phyloP scores from a whole-genome alignment of 208 protist genomes.

The Trypanosoma caninum region DNA sequence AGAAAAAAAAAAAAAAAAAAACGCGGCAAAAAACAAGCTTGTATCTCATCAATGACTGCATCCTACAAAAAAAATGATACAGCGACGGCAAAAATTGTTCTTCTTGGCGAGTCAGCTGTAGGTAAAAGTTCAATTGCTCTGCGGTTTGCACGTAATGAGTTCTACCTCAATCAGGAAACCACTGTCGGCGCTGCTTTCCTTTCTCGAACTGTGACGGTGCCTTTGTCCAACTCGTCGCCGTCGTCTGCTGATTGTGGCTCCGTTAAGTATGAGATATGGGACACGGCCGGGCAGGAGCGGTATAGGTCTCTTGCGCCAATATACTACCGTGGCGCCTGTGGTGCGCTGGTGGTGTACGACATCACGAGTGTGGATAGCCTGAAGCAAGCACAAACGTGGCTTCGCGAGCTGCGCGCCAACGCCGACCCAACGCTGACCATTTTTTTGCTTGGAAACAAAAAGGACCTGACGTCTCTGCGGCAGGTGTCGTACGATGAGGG shows the following conservation, averaged over 20 bases:
- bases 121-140: constrained; percentile 89
- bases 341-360: constrained; percentile 96
- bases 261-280: constrained; percentile 89
- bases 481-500: constrained; percentile 79
- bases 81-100: constrained; percentile 80
- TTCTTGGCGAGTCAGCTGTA: constrained; percentile 86
- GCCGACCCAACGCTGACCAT: constrained; percentile 89
- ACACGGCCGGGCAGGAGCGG: constrained; percentile 91
- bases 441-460: constrained; percentile 96
- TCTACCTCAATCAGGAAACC: constrained; percentile 73
- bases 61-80: constrained; percentile 17
- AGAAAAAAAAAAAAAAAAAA: constrained; percentile 17
- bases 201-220: constrained; percentile 69
- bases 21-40: constrained; percentile 1
- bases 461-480: constrained; percentile 89
- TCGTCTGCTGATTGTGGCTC: neutral
- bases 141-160: constrained; percentile 87
- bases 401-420: constrained; percentile 94
- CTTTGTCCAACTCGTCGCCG: constrained; percentile 30
- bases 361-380: constrained; percentile 96
- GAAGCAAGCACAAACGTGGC: constrained; percentile 94
- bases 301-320: constrained; percentile 90
- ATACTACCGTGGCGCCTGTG: constrained; percentile 92
- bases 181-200: constrained; percentile 89
- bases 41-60: neutral